Base-by-base conservation (phyloP, 1,284 basidiomycete genomes). In the Hypsizygus ulmarius region DNA sequence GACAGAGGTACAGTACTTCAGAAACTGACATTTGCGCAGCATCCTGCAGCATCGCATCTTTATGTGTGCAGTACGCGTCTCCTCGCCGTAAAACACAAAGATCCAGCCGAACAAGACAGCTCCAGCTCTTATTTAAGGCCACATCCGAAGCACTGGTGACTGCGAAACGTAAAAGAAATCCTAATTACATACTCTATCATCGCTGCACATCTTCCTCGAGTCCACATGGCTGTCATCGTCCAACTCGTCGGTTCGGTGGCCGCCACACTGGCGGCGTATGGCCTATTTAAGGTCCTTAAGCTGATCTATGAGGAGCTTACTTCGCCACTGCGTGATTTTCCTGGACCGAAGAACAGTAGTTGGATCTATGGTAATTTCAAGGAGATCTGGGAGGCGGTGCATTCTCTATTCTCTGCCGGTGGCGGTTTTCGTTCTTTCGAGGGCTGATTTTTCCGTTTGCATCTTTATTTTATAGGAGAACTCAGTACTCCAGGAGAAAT, bases 291-390 rank as follows among this genome's bases (percentile, higher is more conserved):
- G 38, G 35, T 49, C 2, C 4, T 47, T 6, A 46, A 41, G 30
- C 32, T 60, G 4, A 33, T 58, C 12, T 56, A 58, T 27, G 39
- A 29, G 3, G 57, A 61, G 40, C 29, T 54, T 8, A 57, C 52
- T 12, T 63, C 59, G 3, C 59, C 61, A 10, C 45, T 63, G 34
- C 55, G 51, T 18, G 51, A 55, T 28, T 49, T 63, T 30, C 59
- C 61, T 21, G 61, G 61, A 27, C 61, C 61, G 16, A 46, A 71
- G 34, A 74, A 58, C 49, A 54, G 66, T 1, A 78, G 74, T 56
- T 71, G 69, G 51, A 52, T 87, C 15, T 82, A 66, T 52, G 84
- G 84, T 0, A 78, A 81, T 56, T 34, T 79, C 45, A 65, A 59
- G 41, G 70, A 78, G 4, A 69, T 82, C 2, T 62, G 61, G 41